phyloP scores from a whole-genome alignment of 2,329 filamentous ascomycete genomes.

The Penicillium fuscoglaucum region DNA sequence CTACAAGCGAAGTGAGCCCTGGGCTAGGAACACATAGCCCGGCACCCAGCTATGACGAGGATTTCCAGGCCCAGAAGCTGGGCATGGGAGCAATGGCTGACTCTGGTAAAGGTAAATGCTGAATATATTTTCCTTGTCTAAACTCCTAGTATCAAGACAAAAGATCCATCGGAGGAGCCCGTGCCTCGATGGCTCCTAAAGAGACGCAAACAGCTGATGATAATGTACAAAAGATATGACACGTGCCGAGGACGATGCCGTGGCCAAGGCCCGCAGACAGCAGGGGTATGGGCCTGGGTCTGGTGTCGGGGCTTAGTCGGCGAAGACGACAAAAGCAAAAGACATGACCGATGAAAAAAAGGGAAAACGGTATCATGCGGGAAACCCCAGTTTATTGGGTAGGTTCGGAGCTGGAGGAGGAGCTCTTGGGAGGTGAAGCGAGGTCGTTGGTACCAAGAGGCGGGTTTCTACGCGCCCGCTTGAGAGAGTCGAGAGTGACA shows the following conservation, averaged over 20 bases:
- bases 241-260: conserved; percentile 41
- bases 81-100: conserved; percentile 54
- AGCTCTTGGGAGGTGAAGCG: conserved; percentile 33
- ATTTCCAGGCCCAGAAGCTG: conserved; percentile 54
- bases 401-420: conserved; percentile 38
- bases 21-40: conserved; percentile 43
- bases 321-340: conserved; percentile 11
- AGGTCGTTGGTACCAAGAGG: conserved; percentile 43
- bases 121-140: conserved; percentile 26
- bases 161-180: conserved; percentile 10
- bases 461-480: conserved; percentile 71
- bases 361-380: conserved; percentile 11
- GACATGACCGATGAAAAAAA: conserved; percentile 14
- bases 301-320: conserved; percentile 54
- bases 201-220: conserved; percentile 39
- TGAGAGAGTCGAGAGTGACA: conserved; percentile 78
- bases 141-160: conserved; percentile 32
- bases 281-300: conserved; percentile 58
- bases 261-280: conserved; percentile 47
- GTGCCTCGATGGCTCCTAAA: conserved; percentile 10
- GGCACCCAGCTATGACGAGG: conserved; percentile 52
- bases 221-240: conserved; percentile 42
- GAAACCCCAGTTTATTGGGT: conserved; percentile 33
- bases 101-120: conserved; percentile 39
- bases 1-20: conserved; percentile 33